phyloP scores from a whole-genome alignment of 768 basidiomycete species.

The Megacollybia marginata region DNA sequence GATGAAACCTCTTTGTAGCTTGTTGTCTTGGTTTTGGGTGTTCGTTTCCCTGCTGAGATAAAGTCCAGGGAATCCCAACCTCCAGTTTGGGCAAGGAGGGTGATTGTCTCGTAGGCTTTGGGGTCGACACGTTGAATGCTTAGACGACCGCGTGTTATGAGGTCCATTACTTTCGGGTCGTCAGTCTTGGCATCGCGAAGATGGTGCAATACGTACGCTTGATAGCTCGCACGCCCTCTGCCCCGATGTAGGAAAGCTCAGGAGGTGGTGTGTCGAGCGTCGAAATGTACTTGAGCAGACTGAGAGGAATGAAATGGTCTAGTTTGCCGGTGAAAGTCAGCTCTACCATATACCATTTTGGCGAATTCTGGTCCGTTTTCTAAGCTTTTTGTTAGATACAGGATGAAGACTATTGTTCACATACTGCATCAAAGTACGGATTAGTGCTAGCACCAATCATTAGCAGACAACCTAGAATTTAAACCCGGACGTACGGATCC shows the following conservation, averaged over 20 bases:
- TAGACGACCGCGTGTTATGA: constrained; percentile 74
- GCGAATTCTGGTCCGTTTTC: constrained; percentile 73
- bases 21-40: constrained; percentile 1
- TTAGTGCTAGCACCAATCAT: constrained; percentile 36
- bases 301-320: constrained; percentile 68
- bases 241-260: constrained; percentile 60
- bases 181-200: not conserved
- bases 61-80: constrained; percentile 64
- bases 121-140: constrained; percentile 79
- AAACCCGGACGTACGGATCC: constrained; percentile 54
- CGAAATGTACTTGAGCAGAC: constrained; percentile 63
- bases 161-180: constrained; percentile 49
- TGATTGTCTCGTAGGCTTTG: constrained; percentile 57
- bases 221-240: constrained; percentile 52
- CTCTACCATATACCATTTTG: constrained; percentile 94
- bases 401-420: constrained; percentile 10
- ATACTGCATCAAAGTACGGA: constrained; percentile 74
- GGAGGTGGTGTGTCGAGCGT: constrained; percentile 34
- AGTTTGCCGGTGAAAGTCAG: constrained; percentile 60
- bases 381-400: constrained; percentile 16
- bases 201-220: constrained; percentile 37
- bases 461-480: constrained; percentile 3
- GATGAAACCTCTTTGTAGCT: constrained; percentile 9
- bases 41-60: constrained; percentile 11
- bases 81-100: constrained; percentile 56